These are phyloP conservation scores for Coniferiporia sulphurascens DNA, from an alignment of 1,284 basidiomycete species.

Conservation along the genomic window DNA sequence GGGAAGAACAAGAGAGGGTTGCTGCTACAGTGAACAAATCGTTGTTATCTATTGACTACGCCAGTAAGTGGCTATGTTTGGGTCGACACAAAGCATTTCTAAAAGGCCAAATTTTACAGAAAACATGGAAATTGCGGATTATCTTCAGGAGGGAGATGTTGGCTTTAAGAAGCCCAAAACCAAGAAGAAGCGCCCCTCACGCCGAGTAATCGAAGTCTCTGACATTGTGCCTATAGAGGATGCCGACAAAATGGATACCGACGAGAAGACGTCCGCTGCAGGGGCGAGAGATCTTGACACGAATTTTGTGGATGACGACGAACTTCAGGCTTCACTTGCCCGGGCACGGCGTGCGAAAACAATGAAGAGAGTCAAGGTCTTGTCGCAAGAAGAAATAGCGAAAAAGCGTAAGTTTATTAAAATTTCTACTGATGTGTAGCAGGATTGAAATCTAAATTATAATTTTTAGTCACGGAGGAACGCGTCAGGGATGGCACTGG, in stretches of 20 bases:
- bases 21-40: slow-evolving; percentile 69
- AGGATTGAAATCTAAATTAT: slow-evolving; percentile 14
- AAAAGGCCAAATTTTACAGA: slow-evolving; percentile 44
- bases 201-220: slow-evolving; percentile 62
- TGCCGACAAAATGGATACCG: slow-evolving; percentile 71
- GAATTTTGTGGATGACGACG: slow-evolving; percentile 98
- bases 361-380: slow-evolving; percentile 71
- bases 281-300: slow-evolving; percentile 66
- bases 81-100: not conserved
- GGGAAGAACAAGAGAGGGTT: slow-evolving; percentile 50
- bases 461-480: slow-evolving; percentile 58
- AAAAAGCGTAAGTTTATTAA: slow-evolving; percentile 56
- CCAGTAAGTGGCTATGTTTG: slow-evolving; percentile 50
- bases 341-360: slow-evolving; percentile 74
- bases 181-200: slow-evolving; percentile 84
- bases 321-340: slow-evolving; percentile 90
- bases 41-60: slow-evolving; percentile 86
- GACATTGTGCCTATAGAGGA: slow-evolving; percentile 42
- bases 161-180: slow-evolving; percentile 96
- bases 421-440: not conserved
- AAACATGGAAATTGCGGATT: slow-evolving; percentile 83
- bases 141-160: slow-evolving; percentile 84
- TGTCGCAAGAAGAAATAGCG: slow-evolving; percentile 83
- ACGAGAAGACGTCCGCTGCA: slow-evolving; percentile 58
- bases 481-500: slow-evolving; percentile 48